Evolutionary conservation across 305 asterid genomes (phyloP).

Genomic region (Euphrasia arctica): DNA sequence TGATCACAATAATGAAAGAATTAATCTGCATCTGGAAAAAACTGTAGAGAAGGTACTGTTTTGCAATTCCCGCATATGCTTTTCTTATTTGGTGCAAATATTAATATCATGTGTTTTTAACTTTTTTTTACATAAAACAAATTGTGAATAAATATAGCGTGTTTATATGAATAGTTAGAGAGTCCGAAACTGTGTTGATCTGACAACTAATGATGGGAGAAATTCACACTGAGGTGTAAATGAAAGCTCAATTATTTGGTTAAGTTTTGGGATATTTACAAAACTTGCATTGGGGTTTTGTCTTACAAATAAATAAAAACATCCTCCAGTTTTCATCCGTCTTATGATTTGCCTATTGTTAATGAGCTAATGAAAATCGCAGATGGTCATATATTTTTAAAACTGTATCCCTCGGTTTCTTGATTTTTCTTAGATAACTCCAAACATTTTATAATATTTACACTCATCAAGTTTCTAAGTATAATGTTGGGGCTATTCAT

Average conservation of each 20-base stretch:
- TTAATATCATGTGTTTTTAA: neutral
- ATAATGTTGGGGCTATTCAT: too few relatives aligned
- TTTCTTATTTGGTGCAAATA: conserved; percentile 1
- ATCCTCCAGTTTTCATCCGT: too few relatives aligned
- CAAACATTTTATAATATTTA: too few relatives aligned
- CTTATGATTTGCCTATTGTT: too few relatives aligned
- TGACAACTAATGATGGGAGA: conserved; percentile 2
- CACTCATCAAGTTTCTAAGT: too few relatives aligned
- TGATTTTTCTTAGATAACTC: too few relatives aligned
- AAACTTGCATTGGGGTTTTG: neutral
- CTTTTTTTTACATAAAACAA: neutral
- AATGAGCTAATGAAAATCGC: too few relatives aligned
- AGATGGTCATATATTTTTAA: too few relatives aligned
- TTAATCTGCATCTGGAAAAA: conserved; percentile 37
- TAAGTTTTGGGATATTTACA: neutral
- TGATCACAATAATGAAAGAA: conserved; percentile 32
- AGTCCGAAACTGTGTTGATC: conserved; percentile 2
- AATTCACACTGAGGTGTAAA: neutral
- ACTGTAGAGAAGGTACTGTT: conserved; percentile 49
- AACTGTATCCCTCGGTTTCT: too few relatives aligned
- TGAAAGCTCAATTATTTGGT: neutral
- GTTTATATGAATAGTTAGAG: conserved; percentile 8
- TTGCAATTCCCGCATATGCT: conserved; percentile 16
- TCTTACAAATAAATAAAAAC: too few relatives aligned
- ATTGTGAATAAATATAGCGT: conserved; percentile 3